Conservation (phyloP, 805 yeast genomes). For the Saccharomycopsis fodiens region DNA sequence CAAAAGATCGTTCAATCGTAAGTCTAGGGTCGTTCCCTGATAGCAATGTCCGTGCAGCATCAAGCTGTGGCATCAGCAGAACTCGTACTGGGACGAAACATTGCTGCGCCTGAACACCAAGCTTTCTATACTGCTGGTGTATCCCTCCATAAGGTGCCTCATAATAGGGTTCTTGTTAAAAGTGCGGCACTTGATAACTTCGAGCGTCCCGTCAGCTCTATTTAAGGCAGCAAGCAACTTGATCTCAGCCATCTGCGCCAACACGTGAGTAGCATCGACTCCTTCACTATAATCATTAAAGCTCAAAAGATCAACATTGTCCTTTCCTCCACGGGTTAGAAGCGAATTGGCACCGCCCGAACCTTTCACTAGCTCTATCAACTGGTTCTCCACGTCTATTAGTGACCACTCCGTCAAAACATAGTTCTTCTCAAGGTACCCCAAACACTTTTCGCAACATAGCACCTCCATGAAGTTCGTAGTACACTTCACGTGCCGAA, state of each 20-base stretch:
- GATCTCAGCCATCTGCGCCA: not conserved
- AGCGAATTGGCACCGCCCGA: not conserved
- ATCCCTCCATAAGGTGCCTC: slow-evolving; percentile 9
- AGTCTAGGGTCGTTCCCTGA: not conserved
- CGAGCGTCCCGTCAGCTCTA: slow-evolving; percentile 1
- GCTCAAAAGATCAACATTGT: not conserved
- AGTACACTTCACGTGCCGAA: not conserved
- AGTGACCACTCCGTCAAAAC: slow-evolving; percentile 11
- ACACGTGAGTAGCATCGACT: not conserved
- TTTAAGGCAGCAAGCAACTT: slow-evolving; percentile 5
- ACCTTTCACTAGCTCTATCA: not conserved
- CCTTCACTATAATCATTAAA: not conserved
- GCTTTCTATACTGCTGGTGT: slow-evolving; percentile 7
- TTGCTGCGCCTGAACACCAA: not conserved
- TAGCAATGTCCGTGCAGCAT: not conserved
- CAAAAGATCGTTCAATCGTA: not conserved
- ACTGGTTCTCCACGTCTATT: slow-evolving; percentile 2
- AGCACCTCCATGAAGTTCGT: not conserved
- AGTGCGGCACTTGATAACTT: slow-evolving; percentile 5
- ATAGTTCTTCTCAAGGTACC: slow-evolving; percentile 7
- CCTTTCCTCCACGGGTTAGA: not conserved
- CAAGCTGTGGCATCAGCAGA: no score
- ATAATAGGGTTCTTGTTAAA: not conserved
- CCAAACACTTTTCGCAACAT: slow-evolving; percentile 1
- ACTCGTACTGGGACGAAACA: not conserved